A percentile compares a stretch with the other conserved stretches of the same genome.
These are phyloP conservation scores for Oxyria digyna DNA, from an alignment of 148 eudicot species.

Conservation along the genomic window DNA sequence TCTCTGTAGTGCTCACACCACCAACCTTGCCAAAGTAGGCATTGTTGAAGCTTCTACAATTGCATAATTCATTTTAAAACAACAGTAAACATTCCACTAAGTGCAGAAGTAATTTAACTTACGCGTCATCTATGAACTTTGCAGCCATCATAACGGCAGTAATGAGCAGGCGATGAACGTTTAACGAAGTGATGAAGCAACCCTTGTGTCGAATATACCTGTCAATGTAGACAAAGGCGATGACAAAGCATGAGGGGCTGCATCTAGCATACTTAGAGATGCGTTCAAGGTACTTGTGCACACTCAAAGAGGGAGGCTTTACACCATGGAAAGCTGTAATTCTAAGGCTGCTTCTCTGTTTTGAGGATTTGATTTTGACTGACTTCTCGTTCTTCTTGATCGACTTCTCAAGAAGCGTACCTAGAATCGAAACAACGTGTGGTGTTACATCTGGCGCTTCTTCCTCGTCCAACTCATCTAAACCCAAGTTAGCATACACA, in stretches of 20 bases:
- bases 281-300: slow-evolving; percentile 27
- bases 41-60: slow-evolving; percentile 17
- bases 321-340: slow-evolving; percentile 39
- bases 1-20: slow-evolving; percentile 35
- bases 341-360: slow-evolving; percentile 15
- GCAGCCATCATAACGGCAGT: slow-evolving; percentile 33
- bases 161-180: slow-evolving; percentile 37
- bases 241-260: slow-evolving; percentile 41
- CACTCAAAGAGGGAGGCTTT: slow-evolving; percentile 27
- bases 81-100: too few species aligned
- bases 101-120: slow-evolving; percentile 22
- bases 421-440: slow-evolving; percentile 20
- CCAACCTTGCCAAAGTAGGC: slow-evolving; percentile 21
- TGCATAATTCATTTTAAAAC: background rate
- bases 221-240: slow-evolving; percentile 35
- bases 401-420: slow-evolving; percentile 22
- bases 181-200: slow-evolving; percentile 25
- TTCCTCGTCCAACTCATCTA: slow-evolving; percentile 11
- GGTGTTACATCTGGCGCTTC: slow-evolving; percentile 16
- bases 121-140: slow-evolving; percentile 41
- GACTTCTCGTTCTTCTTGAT: slow-evolving; percentile 30
- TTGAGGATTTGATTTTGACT: slow-evolving; percentile 18
- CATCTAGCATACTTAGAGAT: slow-evolving; percentile 34
- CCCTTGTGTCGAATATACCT: slow-evolving; percentile 11
- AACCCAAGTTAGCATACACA: slow-evolving; percentile 17